phyloP scores from a whole-genome alignment of 208 protist genomes.

The Crithidia sp. region DNA sequence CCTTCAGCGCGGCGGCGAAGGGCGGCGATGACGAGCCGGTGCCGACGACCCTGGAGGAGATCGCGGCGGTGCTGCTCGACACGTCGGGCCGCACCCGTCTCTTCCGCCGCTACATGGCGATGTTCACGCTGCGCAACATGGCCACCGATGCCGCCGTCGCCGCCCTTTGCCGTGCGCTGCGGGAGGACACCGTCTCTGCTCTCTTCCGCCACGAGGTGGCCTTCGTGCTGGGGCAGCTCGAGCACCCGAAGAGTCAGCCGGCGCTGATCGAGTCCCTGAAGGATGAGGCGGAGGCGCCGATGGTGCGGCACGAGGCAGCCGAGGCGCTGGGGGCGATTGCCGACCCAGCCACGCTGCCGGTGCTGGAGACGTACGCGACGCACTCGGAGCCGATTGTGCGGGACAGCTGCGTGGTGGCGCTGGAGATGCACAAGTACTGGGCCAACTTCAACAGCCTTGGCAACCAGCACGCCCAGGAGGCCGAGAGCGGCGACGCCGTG shows the following conservation, averaged over 20 bases:
- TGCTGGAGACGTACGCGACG: slow-evolving; percentile 65
- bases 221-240: slow-evolving; percentile 97
- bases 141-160: slow-evolving; percentile 64
- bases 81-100: slow-evolving; percentile 71
- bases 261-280: slow-evolving; percentile 72
- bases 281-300: slow-evolving; percentile 91
- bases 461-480: slow-evolving; percentile 15
- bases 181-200: slow-evolving; percentile 78
- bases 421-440: slow-evolving; percentile 92
- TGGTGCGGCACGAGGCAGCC: slow-evolving; percentile 98
- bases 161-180: slow-evolving; percentile 89
- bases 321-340: slow-evolving; percentile 97
- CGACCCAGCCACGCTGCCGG: slow-evolving; percentile 60
- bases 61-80: slow-evolving; percentile 72
- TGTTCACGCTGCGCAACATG: slow-evolving; percentile 96
- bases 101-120: slow-evolving; percentile 95
- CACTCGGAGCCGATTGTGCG: slow-evolving; percentile 85
- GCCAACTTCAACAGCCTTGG: slow-evolving; percentile 71
- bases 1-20: slow-evolving; percentile 46
- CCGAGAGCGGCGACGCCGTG: slow-evolving; percentile 4
- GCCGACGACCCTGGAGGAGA: slow-evolving; percentile 55
- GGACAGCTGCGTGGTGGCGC: slow-evolving; percentile 84
- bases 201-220: slow-evolving; percentile 98
- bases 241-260: slow-evolving; percentile 74
- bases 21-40: slow-evolving; percentile 25